Evolutionary conservation across 2,329 filamentous ascomycete genomes (phyloP).

Genomic region (Ophiostoma sp.): DNA sequence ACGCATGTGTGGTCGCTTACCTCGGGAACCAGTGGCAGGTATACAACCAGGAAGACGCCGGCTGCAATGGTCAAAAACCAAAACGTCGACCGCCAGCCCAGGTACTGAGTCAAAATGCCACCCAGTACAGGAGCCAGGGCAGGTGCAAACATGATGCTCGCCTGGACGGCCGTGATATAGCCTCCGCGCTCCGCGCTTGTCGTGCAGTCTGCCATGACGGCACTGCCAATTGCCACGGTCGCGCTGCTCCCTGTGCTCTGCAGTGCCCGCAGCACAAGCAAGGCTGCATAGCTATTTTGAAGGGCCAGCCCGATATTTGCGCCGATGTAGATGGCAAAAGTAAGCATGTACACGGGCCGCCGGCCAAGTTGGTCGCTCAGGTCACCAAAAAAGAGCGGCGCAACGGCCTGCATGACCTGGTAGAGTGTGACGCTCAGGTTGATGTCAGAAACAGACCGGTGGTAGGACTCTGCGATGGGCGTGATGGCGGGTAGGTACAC

Average conservation of each 20-base stretch:
- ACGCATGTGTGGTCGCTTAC: neutral
- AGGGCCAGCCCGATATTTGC: constrained; percentile 44
- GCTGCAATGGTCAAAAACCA: constrained; percentile 49
- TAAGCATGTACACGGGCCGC: constrained; percentile 44
- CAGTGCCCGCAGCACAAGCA: constrained; percentile 45
- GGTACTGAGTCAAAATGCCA: constrained; percentile 45
- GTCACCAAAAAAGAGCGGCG: constrained; percentile 46
- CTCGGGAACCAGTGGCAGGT: constrained; percentile 29
- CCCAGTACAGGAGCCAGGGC: constrained; percentile 47
- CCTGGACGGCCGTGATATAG: constrained; percentile 46
- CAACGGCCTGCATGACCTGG: constrained; percentile 48
- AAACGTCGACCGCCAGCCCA: constrained; percentile 51
- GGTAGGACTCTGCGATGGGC: constrained; percentile 37
- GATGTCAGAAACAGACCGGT: constrained; percentile 34
- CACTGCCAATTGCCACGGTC: constrained; percentile 48
- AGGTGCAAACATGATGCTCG: constrained; percentile 40
- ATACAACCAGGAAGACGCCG: constrained; percentile 35
- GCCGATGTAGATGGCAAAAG: constrained; percentile 42
- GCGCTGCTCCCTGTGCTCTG: constrained; percentile 50
- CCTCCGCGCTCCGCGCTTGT: constrained; percentile 52
- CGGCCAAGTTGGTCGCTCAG: constrained; percentile 46
- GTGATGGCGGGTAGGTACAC: constrained; percentile 45
- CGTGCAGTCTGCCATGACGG: constrained; percentile 45
- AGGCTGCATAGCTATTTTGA: constrained; percentile 39
- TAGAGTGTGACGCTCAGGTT: constrained; percentile 41